Conservation (phyloP, 129 eudicot genomes). For the Scalesia atractyloides region DNA sequence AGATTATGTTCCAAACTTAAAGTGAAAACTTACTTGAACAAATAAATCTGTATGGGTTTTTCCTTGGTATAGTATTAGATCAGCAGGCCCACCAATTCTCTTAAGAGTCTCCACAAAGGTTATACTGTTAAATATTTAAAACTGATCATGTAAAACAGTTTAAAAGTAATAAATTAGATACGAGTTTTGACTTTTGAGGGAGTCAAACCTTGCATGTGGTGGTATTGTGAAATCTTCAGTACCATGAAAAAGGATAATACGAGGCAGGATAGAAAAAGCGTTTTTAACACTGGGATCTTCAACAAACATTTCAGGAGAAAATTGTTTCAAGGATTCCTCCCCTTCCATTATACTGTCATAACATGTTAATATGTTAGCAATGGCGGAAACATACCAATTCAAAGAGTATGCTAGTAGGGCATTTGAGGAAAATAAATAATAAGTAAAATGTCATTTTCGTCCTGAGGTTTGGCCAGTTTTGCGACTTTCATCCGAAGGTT, state of each 20-base stretch:
- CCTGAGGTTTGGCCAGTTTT: too few relatives aligned
- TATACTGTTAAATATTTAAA: conserved; percentile 46
- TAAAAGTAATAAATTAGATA: background rate
- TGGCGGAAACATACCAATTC: background rate
- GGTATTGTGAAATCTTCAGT: conserved; percentile 71
- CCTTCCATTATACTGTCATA: conserved; percentile 82
- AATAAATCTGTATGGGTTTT: conserved; percentile 82
- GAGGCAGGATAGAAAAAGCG: conserved; percentile 60
- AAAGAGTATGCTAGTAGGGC: background rate
- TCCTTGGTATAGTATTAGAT: conserved; percentile 61
- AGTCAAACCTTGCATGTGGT: conserved; percentile 60
- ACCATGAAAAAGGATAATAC: conserved; percentile 74
- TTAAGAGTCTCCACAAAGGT: conserved; percentile 59
- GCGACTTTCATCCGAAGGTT: too few relatives aligned
- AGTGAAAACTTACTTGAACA: conserved; percentile 56
- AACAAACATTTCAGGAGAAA: conserved; percentile 70
- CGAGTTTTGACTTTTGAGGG: background rate
- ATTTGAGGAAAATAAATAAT: conserved; percentile 3
- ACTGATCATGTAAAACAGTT: background rate
- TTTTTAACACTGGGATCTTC: conserved; percentile 42
- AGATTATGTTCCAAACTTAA: background rate
- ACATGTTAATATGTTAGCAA: conserved; percentile 16
- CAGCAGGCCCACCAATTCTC: conserved; percentile 59
- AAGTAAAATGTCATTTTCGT: background rate
- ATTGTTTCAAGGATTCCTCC: conserved; percentile 52